phyloP scores from a whole-genome alignment of 2,329 filamentous ascomycete species.

The Aspergillus tanneri region DNA sequence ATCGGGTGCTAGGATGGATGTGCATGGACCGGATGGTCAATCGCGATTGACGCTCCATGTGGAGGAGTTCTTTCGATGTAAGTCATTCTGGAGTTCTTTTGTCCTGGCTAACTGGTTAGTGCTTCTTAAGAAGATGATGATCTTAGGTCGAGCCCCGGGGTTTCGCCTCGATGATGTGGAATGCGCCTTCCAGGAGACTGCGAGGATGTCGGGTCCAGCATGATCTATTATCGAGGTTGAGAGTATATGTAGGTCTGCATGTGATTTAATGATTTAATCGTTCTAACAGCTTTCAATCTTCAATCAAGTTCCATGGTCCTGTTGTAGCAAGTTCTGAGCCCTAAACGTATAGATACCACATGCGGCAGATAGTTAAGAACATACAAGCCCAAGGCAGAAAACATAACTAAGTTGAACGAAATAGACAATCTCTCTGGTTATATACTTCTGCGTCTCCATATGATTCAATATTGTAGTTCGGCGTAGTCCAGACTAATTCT shows the following conservation, averaged over 20 bases:
- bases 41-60: conserved; percentile 3
- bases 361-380: background rate
- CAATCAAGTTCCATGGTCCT: background rate
- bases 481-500: too few species aligned
- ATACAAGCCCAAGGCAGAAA: background rate
- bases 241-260: too few species aligned
- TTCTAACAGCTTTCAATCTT: too few species aligned
- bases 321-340: too few species aligned
- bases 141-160: conserved; percentile 15
- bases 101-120: background rate
- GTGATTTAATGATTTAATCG: background rate
- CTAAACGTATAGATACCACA: too few species aligned
- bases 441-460: too few species aligned
- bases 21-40: background rate
- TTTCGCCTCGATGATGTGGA: conserved; percentile 15
- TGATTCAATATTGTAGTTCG: too few species aligned
- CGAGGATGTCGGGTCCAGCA: background rate
- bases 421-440: too few species aligned
- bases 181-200: conserved; percentile 3
- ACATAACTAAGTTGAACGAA: background rate
- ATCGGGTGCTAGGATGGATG: background rate
- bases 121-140: conserved; percentile 14
- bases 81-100: background rate
- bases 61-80: conserved; percentile 8
- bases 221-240: background rate